Base-by-base conservation (phyloP, 805 yeast genomes). In the Wickerhamomyces chambardii region DNA sequence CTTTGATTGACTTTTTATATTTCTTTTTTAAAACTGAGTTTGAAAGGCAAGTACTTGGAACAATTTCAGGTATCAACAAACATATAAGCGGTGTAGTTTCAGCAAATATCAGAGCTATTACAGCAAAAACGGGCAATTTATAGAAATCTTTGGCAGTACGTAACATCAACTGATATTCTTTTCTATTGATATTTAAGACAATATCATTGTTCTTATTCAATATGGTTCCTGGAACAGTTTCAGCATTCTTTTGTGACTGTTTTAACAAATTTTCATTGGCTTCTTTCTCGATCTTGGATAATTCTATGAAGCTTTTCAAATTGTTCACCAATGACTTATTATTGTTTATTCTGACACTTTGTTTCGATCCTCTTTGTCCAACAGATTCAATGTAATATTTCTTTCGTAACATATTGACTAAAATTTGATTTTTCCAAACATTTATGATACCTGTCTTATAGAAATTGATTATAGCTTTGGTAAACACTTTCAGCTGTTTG, bases 361-460 rank as follows among this genome's bases (percentile, higher is more conserved):
- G 26, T 6, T 15, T 22, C 14, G 30, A 3, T 10, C 12, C 22
- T 2, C 27, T 18, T 8, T 17, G n/a, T 5, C 44, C 48, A 12
- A 47, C 44, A 17, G 40, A 49, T 26, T 58, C 48, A 24, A 60
- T 30, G 34, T 51, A 51, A 31, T 49, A 52, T 17, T 51, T 45
- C 11, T 46, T 43, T 18, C 48, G 41, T 14, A 67, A 37, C 6
- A 41, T 36, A 6, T 47, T 49, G 3, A 65, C 48, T 1, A 43
- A 37, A 17, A 48, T 51, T 21, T 59, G 46, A 39, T 75, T 74
- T 1, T 52, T 41, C 74, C 79, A 76, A 1, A 78, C 70, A 42
- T 70, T 71, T 16, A 58, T 52, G 3, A 80, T 61, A 1, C 90
- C 89, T 2, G 58, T 51, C 40, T 70, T 69, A 57, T 80, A 81